Evolutionary conservation across 169 alveolate genomes (phyloP).

Genomic region (Plasmodium knowlesi): DNA sequence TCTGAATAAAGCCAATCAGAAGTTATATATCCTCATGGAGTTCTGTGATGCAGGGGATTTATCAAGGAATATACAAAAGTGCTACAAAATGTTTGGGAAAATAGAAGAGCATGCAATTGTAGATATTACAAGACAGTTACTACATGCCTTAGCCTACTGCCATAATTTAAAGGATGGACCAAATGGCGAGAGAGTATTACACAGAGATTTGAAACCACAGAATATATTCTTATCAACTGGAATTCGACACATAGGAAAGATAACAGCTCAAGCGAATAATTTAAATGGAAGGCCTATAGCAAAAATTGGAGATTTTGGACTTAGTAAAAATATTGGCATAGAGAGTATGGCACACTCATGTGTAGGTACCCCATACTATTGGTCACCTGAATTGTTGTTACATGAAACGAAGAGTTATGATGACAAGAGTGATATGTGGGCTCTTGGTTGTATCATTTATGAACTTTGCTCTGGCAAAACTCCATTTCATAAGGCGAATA

Average conservation of each 20-base stretch:
- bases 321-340: constrained; percentile 93
- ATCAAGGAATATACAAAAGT: constrained; percentile 92
- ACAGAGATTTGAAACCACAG: constrained; percentile 97
- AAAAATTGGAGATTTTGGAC: constrained; percentile 97
- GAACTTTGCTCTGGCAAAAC: constrained; percentile 94
- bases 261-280: constrained; percentile 76
- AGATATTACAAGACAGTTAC: constrained; percentile 94
- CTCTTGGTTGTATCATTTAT: constrained; percentile 94
- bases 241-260: constrained; percentile 47
- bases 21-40: constrained; percentile 95
- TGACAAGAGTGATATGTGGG: constrained; percentile 95
- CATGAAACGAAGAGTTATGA: constrained; percentile 92
- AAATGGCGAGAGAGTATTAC: constrained; percentile 92
- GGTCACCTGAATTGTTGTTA: constrained; percentile 96
- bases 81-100: constrained; percentile 89
- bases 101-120: constrained; percentile 95
- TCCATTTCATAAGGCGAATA: constrained; percentile 93
- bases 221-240: constrained; percentile 93
- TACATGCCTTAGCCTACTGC: constrained; percentile 94
- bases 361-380: constrained; percentile 97
- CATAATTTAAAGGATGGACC: constrained; percentile 89
- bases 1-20: constrained; percentile 92
- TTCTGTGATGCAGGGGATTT: constrained; percentile 98
- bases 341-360: constrained; percentile 94
- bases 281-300: constrained; percentile 85